Evolutionary conservation across 148 eudicot genomes (phyloP).

Genomic region (Rhododendron mucronatum): DNA sequence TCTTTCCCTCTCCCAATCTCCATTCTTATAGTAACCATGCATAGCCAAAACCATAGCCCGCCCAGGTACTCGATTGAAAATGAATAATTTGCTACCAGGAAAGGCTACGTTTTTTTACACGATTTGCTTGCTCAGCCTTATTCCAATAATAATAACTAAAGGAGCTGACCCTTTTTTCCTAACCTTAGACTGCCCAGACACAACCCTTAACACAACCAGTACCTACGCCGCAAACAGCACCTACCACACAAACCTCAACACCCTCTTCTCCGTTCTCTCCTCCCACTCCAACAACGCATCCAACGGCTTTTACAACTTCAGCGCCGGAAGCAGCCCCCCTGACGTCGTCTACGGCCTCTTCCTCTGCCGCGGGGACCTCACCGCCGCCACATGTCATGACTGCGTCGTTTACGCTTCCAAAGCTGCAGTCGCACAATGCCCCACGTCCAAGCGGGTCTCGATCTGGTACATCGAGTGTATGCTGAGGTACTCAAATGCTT

Average conservation of each 20-base stretch:
- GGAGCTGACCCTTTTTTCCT: neutral
- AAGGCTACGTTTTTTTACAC: neutral
- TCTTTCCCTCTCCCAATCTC: neutral
- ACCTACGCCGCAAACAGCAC: neutral
- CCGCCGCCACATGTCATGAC: neutral
- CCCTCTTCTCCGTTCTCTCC: slow-evolving; percentile 9
- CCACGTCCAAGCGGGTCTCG: neutral
- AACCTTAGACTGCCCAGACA: neutral
- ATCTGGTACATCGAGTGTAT: slow-evolving; percentile 35
- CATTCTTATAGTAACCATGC: no score
- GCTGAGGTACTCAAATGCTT: slow-evolving; percentile 23
- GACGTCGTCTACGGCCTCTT: slow-evolving; percentile 30
- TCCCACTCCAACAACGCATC: neutral
- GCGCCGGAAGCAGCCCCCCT: neutral
- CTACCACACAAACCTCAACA: slow-evolving; percentile 12
- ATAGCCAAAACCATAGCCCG: neutral
- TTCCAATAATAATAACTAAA: neutral
- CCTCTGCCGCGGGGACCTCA: slow-evolving; percentile 37
- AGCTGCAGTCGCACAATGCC: slow-evolving; percentile 3
- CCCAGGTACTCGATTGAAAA: neutral
- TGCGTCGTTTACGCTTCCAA: slow-evolving; percentile 19
- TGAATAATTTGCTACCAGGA: neutral
- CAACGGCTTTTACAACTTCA: no score
- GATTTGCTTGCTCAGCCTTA: neutral
- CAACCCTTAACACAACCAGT: neutral